These are phyloP conservation scores for Klebsormidium nitens DNA, from an alignment of 139 green algal species.

Conservation along the genomic window DNA sequence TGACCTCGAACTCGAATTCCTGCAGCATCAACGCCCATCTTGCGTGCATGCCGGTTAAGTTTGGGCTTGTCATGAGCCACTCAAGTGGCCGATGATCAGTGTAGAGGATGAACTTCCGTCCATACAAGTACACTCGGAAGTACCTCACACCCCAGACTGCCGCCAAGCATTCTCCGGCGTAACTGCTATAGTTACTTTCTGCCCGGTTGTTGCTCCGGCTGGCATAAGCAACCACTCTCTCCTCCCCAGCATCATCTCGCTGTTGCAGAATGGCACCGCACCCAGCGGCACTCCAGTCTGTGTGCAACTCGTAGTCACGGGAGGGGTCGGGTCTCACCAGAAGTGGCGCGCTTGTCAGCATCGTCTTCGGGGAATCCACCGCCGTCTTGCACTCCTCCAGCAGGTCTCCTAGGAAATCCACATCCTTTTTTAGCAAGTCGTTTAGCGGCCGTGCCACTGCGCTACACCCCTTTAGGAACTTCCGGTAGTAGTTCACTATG, in stretches of 20 bases:
- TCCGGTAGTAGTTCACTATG: conserved; percentile 47
- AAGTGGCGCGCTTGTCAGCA: not conserved
- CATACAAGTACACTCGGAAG: conserved; percentile 10
- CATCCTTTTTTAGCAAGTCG: conserved; percentile 16
- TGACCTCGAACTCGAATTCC: no score
- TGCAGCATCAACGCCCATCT: no score
- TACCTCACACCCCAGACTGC: conserved; percentile 13
- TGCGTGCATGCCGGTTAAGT: conserved; percentile 6
- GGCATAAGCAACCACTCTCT: conserved; percentile 7
- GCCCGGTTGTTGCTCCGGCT: conserved; percentile 13
- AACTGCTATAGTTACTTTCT: conserved; percentile 23
- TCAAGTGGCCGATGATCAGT: conserved; percentile 33
- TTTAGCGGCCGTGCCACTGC: conserved; percentile 30
- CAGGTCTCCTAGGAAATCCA: conserved; percentile 11
- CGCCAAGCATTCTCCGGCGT: conserved; percentile 10
- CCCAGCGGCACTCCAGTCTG: no score
- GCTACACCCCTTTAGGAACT: conserved; percentile 40
- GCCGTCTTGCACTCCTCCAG: no score
- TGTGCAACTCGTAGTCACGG: not conserved
- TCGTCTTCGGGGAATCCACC: no score
- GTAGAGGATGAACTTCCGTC: conserved; percentile 8
- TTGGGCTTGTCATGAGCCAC: not conserved
- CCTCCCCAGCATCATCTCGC: conserved; percentile 3
- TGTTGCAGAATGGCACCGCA: conserved; percentile 7
- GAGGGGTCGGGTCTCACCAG: conserved; percentile 5